These are phyloP conservation scores for Colletotrichum incanum DNA, from an alignment of 2,329 filamentous ascomycete species.

Conservation along the genomic window DNA sequence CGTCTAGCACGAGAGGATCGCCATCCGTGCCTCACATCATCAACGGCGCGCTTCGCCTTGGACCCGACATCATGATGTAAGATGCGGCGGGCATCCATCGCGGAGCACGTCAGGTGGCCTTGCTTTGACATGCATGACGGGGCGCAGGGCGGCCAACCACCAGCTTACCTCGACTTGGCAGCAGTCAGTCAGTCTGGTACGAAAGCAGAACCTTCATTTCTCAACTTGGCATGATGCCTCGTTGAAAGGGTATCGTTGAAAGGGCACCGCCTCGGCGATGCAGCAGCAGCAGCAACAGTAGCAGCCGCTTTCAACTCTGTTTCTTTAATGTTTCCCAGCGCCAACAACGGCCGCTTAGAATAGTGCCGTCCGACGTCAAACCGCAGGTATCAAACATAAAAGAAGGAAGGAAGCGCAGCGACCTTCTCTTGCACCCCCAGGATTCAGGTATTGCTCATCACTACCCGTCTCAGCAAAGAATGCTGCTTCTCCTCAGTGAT, in stretches of 20 bases:
- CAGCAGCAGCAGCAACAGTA: no score
- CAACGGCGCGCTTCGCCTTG: background rate
- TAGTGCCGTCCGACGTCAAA: background rate
- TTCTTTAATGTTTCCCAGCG: background rate
- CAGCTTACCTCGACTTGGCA: background rate
- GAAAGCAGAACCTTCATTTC: constrained; percentile 3
- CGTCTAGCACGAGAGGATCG: background rate
- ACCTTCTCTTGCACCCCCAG: background rate
- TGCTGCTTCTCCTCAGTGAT: background rate
- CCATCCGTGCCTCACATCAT: constrained; percentile 29
- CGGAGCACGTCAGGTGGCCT: constrained; percentile 23
- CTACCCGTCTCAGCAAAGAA: constrained; percentile 23
- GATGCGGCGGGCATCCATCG: constrained; percentile 24
- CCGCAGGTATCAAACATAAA: background rate
- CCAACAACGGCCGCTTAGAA: constrained; percentile 12
- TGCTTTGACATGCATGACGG: constrained; percentile 24
- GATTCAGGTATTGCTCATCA: constrained; percentile 19
- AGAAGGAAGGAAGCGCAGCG: background rate
- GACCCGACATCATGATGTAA: constrained; percentile 18
- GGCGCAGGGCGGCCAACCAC: background rate
- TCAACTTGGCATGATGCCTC: constrained; percentile 7
- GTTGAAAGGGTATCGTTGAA: no score
- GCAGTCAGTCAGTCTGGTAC: constrained; percentile 1
- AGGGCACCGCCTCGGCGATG: no score
- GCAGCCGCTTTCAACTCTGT: background rate